Conservation (phyloP, 768 basidiomycete species). For the Cyclocybe aegerita region DNA sequence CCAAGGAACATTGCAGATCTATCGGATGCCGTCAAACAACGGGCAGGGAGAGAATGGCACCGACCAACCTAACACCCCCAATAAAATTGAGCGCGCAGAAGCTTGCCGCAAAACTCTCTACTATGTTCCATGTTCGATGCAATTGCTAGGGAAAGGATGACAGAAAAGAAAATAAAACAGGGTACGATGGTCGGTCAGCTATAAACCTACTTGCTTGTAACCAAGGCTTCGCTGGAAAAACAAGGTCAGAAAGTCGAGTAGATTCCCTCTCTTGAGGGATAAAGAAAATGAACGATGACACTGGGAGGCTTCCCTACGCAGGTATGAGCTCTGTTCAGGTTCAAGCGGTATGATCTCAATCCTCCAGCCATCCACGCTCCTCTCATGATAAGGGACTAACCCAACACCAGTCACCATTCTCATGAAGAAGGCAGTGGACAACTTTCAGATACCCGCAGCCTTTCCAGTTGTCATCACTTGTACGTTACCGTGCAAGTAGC, state of each 20-base stretch:
- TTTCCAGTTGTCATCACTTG: slow-evolving; percentile 65
- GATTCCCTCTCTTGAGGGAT: slow-evolving; percentile 38
- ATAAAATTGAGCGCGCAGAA: slow-evolving; percentile 92
- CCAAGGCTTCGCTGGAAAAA: slow-evolving; percentile 65
- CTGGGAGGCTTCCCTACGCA: slow-evolving; percentile 96
- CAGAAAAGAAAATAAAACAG: slow-evolving; percentile 4
- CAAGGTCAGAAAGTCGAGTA: slow-evolving; percentile 48
- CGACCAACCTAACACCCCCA: slow-evolving; percentile 69
- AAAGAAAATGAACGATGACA: slow-evolving; percentile 47
- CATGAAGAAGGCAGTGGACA: slow-evolving; percentile 19
- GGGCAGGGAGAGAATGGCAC: slow-evolving; percentile 3
- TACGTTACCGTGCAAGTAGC: slow-evolving; percentile 69
- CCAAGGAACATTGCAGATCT: slow-evolving; percentile 83
- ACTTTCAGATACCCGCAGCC: slow-evolving; percentile 89
- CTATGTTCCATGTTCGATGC: slow-evolving; percentile 79
- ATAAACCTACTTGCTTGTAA: slow-evolving; percentile 67
- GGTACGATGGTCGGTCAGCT: slow-evolving; percentile 1
- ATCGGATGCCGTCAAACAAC: not conserved
- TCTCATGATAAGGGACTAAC: slow-evolving; percentile 13
- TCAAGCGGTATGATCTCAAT: slow-evolving; percentile 98
- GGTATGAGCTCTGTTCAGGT: slow-evolving; percentile 98
- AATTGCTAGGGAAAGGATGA: slow-evolving; percentile 55
- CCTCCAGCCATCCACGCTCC: slow-evolving; percentile 41
- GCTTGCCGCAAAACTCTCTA: slow-evolving; percentile 86
- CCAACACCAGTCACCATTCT: slow-evolving; percentile 15